Conservation (phyloP, 2,329 filamentous ascomycete genomes). For the Dactylellina parvicollis region DNA sequence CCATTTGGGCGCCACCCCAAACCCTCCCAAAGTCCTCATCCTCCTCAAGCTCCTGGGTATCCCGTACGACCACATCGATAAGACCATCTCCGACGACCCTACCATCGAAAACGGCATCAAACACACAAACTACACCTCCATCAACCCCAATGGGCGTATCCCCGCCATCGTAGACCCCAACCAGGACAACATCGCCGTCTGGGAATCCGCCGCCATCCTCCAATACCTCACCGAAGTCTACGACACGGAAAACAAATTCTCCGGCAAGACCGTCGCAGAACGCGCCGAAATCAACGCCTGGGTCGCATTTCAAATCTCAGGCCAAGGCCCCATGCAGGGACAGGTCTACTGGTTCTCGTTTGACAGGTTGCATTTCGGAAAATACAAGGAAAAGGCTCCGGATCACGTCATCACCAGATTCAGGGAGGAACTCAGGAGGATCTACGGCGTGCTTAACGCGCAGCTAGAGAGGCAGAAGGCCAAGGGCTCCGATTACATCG, state of each 20-base stretch:
- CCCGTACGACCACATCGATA: slow-evolving; percentile 30
- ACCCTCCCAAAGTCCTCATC: slow-evolving; percentile 57
- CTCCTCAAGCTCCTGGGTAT: slow-evolving; percentile 57
- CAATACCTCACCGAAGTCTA: slow-evolving; percentile 65
- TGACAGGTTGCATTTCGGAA: slow-evolving; percentile 22
- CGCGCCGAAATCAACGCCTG: slow-evolving; percentile 59
- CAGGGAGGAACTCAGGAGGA: slow-evolving; percentile 56
- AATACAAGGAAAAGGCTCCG: slow-evolving; percentile 31
- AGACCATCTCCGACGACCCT: slow-evolving; percentile 36
- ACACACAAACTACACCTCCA: slow-evolving; percentile 57
- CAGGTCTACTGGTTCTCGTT: slow-evolving; percentile 58
- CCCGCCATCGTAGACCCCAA: slow-evolving; percentile 63
- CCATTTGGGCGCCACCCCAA: slow-evolving; percentile 52
- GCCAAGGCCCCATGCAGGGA: slow-evolving; percentile 65
- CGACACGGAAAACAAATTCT: slow-evolving; percentile 61
- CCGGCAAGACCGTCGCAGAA: slow-evolving; percentile 58
- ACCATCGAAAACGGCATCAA: slow-evolving; percentile 58
- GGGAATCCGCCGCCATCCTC: slow-evolving; percentile 66
- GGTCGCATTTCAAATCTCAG: slow-evolving; percentile 64
- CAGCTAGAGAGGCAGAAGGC: slow-evolving; percentile 57
- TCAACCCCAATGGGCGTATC: slow-evolving; percentile 61
- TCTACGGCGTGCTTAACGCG: slow-evolving; percentile 58
- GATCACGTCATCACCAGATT: slow-evolving; percentile 48
- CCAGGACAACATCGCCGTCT: slow-evolving; percentile 64
- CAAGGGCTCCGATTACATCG: slow-evolving; percentile 42